Evolutionary conservation across 192 early-diverging fungal species (phyloP), one percentile per base, ranked within the genome.

Genomic region (Coemansia sp.): DNA sequence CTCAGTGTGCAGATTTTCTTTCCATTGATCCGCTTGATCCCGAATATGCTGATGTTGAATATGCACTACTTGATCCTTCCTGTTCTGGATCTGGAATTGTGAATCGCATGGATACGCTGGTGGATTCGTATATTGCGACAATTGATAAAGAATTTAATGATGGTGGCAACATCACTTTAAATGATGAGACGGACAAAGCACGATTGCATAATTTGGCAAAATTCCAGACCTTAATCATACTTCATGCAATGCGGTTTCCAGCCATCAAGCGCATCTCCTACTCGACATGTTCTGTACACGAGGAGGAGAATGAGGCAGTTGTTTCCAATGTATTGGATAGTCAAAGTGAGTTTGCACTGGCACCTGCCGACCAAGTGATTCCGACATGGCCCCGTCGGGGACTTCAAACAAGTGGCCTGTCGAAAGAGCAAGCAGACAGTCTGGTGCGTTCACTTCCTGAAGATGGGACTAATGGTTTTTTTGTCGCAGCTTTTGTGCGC

Each of bases 41-140:
- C 14, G 72, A 79, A 42, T 90, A 88, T 63, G 79, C 85, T 3
- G 74, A 91, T 23, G 94, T 95, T 21, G 89, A 92, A 61, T 93
- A 93, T 78, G 91, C 95, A 51, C 78, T 99, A 31, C 72, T 99
- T 39, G 97, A 99, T 83, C 97, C 97, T 14, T 93, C 91, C 10
- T 99, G 97, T 72, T 95, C 93, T 10, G 97, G 97, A 6, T 95
- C 93, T 10, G 97, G 97, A 0, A 98, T 99, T 31, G 88, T 95
- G 58, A 88, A 88, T 55, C 84, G 97, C 39, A 72, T 95, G 71
- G 97, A 98, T 66, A 85, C 89, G 57, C 78, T 97, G 6, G 84
- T 96, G 0, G 91, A 96, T 72, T 54, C 63, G 17, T 75, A 70
- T 57, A 72, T 74, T 42, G 53, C 69, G 31, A 24, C 61, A 23